phyloP scores from a whole-genome alignment of 2,329 filamentous ascomycete species.

The Sporothrix phasma region DNA sequence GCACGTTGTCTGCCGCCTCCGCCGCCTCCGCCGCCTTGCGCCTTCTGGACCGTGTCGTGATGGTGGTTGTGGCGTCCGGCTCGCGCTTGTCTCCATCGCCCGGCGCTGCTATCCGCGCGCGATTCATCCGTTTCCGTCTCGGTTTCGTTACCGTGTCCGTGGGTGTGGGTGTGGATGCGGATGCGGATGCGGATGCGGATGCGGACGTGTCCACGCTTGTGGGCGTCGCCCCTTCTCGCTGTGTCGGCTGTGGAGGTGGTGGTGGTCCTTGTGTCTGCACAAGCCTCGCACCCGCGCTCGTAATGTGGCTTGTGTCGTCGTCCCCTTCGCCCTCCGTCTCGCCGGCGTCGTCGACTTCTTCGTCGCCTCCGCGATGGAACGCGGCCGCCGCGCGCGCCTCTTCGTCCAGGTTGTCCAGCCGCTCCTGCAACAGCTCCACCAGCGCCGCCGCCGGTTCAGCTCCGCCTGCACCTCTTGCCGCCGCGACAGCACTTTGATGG shows the following conservation, averaged over 20 bases:
- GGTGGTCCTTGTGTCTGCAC: neutral
- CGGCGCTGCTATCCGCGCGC: constrained; percentile 6
- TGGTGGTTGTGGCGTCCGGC: constrained; percentile 6
- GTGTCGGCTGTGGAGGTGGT: neutral
- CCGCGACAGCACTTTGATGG: constrained; percentile 46
- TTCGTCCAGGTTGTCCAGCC: constrained; percentile 58
- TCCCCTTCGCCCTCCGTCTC: too few relatives aligned
- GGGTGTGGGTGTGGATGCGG: neutral
- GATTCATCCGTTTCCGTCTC: neutral
- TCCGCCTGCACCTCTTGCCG: constrained; percentile 53
- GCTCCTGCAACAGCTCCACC: constrained; percentile 55
- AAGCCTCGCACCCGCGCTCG: constrained; percentile 37
- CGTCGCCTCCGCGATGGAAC: constrained; percentile 26
- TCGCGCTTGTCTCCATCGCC: constrained; percentile 3
- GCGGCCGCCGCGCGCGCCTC: constrained; percentile 31
- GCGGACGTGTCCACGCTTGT: neutral
- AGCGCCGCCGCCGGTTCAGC: constrained; percentile 55
- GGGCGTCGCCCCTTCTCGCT: neutral
- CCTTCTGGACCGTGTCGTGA: constrained; percentile 8
- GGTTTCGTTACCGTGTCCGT: neutral
- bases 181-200: neutral
- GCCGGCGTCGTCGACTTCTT: too few relatives aligned
- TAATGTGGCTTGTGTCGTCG: constrained; percentile 43
- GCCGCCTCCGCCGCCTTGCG: neutral
- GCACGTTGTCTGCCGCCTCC: too few relatives aligned